Evolutionary conservation across 306 rosid genomes (phyloP), one percentile per base, ranked within the genome.

Genomic region (Potentilla sterilis): DNA sequence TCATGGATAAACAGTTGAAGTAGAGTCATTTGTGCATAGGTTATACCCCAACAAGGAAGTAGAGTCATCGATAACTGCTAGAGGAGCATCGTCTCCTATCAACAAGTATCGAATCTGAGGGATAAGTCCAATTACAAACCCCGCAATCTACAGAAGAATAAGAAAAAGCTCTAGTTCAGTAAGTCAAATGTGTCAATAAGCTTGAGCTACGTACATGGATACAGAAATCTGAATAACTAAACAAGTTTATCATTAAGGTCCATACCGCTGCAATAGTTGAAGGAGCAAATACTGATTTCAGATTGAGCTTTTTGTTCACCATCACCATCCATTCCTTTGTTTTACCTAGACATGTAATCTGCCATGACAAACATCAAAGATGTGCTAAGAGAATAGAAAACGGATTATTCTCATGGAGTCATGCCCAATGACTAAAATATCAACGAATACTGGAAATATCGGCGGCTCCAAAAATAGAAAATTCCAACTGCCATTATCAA

Each of bases 81-180:
- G 85, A 35, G 96, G 96, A 75, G 98, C 98, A 40, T 68, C 73
- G 32, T 57, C 62, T 54, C 93, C 98, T 66, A 93, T 86, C 82
- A 87, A 6, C 42, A 82, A 57, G 35, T 76, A 68, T 54, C 86
- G 85, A 54, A 92, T 5, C 55, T 35, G 83, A 41, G 95, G 85
- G 66, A 89, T 80, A 48, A 86, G 65, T 34, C 98, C 96, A 35
- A 90, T 46, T 6, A 44, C 70, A 81, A 87, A 90, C 2, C 98
- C 98, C 47, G 79, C 80, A 74, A 87, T 82, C 98, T 89, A 83
- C 64, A 73, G 18, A 54, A n/a, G 55, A 54, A 54, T 38, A 68
- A 2, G 5, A 28, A 40, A 40, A 58, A 51, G 58, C 24, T 66
- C 71, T 10, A 10, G 72, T 9, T 46, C 22, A 7, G 41, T 41